These are phyloP conservation scores for Hura crepitans DNA, from an alignment of 441 rosid species.

Conservation along the genomic window DNA sequence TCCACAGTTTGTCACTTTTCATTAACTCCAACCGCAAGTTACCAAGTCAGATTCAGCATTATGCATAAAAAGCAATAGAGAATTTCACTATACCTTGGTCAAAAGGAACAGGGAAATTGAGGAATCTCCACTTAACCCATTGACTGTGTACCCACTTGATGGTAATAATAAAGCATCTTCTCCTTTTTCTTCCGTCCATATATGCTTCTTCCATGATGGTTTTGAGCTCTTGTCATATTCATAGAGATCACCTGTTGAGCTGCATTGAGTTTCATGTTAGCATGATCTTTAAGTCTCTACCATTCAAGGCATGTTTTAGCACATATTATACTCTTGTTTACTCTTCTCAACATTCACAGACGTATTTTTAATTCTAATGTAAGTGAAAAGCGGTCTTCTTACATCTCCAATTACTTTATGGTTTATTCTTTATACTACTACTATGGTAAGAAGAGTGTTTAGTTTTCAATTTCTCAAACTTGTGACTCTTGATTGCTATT, in stretches of 20 bases:
- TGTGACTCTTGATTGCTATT: too few species aligned
- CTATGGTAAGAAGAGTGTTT: too few species aligned
- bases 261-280: conserved; percentile 27
- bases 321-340: too few species aligned
- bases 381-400: too few species aligned
- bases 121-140: conserved; percentile 43
- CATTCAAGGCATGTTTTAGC: background rate
- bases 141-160: conserved; percentile 37
- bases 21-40: background rate
- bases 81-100: conserved; percentile 41
- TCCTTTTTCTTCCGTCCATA: conserved; percentile 40
- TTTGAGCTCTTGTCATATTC: conserved; percentile 56
- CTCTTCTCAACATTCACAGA: too few species aligned
- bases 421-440: too few species aligned
- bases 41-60: background rate
- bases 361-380: too few species aligned
- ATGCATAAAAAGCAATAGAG: background rate
- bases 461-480: too few species aligned
- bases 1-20: background rate
- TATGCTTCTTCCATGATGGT: conserved; percentile 78
- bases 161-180: conserved; percentile 39
- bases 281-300: background rate
- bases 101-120: conserved; percentile 55
- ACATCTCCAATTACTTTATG: too few species aligned
- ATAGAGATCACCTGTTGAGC: conserved; percentile 64